phyloP scores from a whole-genome alignment of 257 asterid species.

The Solanum etuberosum region DNA sequence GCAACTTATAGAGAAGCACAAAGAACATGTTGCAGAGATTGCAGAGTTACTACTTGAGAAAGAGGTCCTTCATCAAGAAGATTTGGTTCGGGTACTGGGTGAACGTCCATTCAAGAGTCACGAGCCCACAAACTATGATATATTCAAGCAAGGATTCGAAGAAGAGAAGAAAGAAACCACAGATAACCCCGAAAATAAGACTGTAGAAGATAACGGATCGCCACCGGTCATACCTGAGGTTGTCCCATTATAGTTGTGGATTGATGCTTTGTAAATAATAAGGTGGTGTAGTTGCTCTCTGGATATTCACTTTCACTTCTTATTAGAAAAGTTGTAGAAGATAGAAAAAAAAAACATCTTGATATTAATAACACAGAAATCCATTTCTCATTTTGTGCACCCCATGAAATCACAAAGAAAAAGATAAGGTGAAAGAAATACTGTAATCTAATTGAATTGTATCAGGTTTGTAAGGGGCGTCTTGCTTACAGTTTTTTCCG shows the following conservation, averaged over 20 bases:
- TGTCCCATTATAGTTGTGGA: constrained; percentile 23
- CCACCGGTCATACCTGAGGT: constrained; percentile 34
- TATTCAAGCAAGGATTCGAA: constrained; percentile 51
- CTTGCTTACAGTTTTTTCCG: not conserved
- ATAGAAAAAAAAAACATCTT: not conserved
- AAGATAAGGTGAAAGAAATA: not conserved
- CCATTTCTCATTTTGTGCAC: not conserved
- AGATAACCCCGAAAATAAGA: constrained; percentile 12
- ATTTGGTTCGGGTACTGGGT: constrained; percentile 54
- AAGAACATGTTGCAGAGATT: constrained; percentile 50
- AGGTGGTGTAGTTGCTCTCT: not conserved
- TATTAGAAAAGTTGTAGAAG: not conserved
- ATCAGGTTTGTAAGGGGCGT: not conserved
- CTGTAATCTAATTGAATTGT: not conserved
- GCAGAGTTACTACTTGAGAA: constrained; percentile 75
- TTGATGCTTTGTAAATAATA: constrained; percentile 8
- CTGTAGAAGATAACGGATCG: constrained; percentile 27
- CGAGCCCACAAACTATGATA: constrained; percentile 60
- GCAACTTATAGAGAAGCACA: constrained; percentile 63
- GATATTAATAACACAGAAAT: not conserved
- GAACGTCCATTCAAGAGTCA: constrained; percentile 53
- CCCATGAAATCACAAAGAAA: not conserved
- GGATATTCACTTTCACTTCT: not conserved
- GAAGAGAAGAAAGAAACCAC: constrained; percentile 23
- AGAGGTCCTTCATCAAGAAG: constrained; percentile 80